phyloP scores from a whole-genome alignment of 2,329 filamentous ascomycete genomes.

The Calonectria crousiana region DNA sequence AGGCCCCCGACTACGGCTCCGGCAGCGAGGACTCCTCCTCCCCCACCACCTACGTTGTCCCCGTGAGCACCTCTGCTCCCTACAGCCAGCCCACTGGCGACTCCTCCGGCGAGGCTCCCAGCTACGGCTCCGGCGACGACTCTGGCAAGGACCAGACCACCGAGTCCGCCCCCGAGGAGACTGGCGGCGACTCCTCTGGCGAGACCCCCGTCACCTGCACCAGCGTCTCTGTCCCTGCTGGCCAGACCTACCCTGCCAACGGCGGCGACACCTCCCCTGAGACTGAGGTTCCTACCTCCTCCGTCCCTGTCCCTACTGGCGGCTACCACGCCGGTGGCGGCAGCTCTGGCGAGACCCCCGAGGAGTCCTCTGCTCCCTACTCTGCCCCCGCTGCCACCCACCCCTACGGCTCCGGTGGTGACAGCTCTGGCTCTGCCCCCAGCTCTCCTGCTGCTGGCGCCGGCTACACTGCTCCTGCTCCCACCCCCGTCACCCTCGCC shows the following conservation, averaged over 20 bases:
- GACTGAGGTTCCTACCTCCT: background rate
- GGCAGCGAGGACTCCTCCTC: background rate
- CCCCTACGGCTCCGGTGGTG: background rate
- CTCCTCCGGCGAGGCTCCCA: slow-evolving; percentile 24
- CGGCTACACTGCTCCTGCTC: background rate
- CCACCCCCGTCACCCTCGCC: background rate
- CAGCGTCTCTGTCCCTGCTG: slow-evolving; percentile 25
- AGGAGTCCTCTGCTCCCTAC: background rate
- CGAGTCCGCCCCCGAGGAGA: slow-evolving; percentile 38
- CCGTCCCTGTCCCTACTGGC: background rate
- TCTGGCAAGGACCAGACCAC: slow-evolving; percentile 29
- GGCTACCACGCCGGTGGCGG: background rate
- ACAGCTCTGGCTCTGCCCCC: background rate
- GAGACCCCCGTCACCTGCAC: slow-evolving; percentile 34
- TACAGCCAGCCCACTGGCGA: slow-evolving; percentile 27
- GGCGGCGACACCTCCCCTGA: background rate
- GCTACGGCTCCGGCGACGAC: background rate
- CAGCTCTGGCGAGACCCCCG: background rate
- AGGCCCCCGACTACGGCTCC: background rate
- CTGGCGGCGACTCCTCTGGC: slow-evolving; percentile 42
- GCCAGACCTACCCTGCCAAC: slow-evolving; percentile 27
- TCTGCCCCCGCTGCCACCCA: background rate
- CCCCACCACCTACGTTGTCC: slow-evolving; percentile 7
- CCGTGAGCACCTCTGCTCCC: slow-evolving; percentile 20
- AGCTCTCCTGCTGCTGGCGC: background rate